These are phyloP conservation scores for Phragmites australis DNA, from an alignment of 176 grass and related monocot species.

Conservation along the genomic window DNA sequence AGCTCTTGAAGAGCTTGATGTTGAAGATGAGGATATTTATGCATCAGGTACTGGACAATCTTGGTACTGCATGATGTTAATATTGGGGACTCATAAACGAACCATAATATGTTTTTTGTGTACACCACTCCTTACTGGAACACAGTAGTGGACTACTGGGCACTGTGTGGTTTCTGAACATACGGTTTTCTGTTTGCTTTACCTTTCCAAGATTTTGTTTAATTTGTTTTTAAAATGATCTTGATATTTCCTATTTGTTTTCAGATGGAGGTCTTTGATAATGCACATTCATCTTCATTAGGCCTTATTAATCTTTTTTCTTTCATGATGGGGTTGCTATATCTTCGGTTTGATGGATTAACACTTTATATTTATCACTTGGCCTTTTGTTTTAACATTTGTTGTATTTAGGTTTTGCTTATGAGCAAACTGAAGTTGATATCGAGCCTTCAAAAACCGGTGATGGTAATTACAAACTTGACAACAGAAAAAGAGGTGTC, in stretches of 20 bases:
- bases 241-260: conserved; percentile 11
- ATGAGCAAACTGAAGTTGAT: conserved; percentile 94
- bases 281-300: conserved; percentile 27
- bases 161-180: conserved; percentile 1
- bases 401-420: conserved; percentile 62
- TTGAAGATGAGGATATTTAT: conserved; percentile 99
- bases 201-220: not conserved
- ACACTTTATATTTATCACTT: conserved; percentile 22
- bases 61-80: not conserved
- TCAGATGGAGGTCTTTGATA: not conserved
- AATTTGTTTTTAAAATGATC: conserved; percentile 9
- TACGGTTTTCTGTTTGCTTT: not conserved
- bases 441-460: conserved; percentile 62
- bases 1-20: conserved; percentile 94
- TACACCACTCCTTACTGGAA: not conserved
- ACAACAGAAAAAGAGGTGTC: conserved; percentile 66
- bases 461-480: conserved; percentile 59
- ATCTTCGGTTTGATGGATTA: not conserved
- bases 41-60: conserved; percentile 73
- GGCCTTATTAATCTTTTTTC: conserved; percentile 24
- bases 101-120: conserved; percentile 19
- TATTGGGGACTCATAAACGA: conserved; percentile 1
- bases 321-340: not conserved
- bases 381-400: conserved; percentile 16
- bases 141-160: not conserved